These are phyloP conservation scores for Juglanconis juglandina DNA, from an alignment of 2,329 filamentous ascomycete species.

Conservation along the genomic window DNA sequence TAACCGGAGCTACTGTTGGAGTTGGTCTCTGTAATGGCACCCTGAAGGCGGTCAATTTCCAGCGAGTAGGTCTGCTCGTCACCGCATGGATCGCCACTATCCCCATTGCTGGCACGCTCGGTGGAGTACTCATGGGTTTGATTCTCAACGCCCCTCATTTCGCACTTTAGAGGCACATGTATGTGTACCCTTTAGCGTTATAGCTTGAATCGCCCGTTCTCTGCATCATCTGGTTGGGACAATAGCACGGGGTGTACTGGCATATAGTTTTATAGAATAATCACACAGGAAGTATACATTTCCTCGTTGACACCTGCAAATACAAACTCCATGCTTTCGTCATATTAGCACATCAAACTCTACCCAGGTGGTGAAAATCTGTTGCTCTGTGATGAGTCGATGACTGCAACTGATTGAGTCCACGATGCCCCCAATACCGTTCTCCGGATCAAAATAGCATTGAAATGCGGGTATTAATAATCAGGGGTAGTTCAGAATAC, in stretches of 20 bases:
- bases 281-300: neutral
- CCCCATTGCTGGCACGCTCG: conserved; percentile 57
- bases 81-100: conserved; percentile 67
- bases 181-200: too few relatives aligned
- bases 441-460: too few relatives aligned
- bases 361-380: too few relatives aligned
- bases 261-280: neutral
- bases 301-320: neutral
- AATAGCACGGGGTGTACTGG: neutral
- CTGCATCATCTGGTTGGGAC: neutral
- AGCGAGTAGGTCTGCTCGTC: conserved; percentile 65
- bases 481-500: too few relatives aligned
- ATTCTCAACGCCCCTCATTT: conserved; percentile 59
- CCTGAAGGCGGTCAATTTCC: conserved; percentile 70
- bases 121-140: conserved; percentile 47
- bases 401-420: too few relatives aligned
- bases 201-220: neutral
- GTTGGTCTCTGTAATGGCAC: conserved; percentile 75
- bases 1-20: conserved; percentile 74
- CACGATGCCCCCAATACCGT: too few relatives aligned
- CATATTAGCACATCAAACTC: too few relatives aligned
- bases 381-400: too few relatives aligned
- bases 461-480: too few relatives aligned
- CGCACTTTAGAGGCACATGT: neutral
- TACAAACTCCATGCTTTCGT: neutral